Evolutionary conservation across 179 eudicot genomes (phyloP), one percentile per base, ranked within the genome.

Genomic region (Drosera spatulata): DNA sequence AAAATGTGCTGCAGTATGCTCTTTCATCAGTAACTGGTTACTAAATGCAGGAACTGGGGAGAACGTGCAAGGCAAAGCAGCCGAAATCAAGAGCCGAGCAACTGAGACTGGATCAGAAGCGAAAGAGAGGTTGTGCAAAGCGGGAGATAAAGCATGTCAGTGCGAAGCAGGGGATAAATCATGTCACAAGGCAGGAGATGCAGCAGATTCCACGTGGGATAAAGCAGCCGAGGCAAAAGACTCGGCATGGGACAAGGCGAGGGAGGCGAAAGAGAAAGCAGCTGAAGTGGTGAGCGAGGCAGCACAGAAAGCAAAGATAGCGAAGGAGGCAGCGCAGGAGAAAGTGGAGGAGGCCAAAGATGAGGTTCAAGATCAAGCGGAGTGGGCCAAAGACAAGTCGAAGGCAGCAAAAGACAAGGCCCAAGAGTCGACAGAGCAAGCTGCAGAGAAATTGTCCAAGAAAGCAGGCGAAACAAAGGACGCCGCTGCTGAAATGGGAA

Each of bases 231-330:
- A 64, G 6, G 1, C 39, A 6, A 60, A 60, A 54, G 57, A 61
- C 12, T 3, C 6, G 38, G 65, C 65, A 11, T 2, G 15, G 1
- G 59, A 71, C 15, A 58, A 42, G 22, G 68, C 68, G 0, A 22
- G 14, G 14, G 43, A 51, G n/a, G 64, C 62, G 6, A 69, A 69
- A 40, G 65, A 62, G n/a, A 66, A 45, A 44, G 74, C 75, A 0
- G 50, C 0, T 1, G 61, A 68, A 8, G 55, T 49, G 0, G 66
- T 65, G 0, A 55, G 33, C 7, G 56, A 56, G 41, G 62, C 55
- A 1, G 39, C 33, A 7, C 44, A 53, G 47, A 48, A 59, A 5
- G 50, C 46, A 55, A 60, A 45, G 6, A 42, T 14, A n/a, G 62
- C 74, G 3, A 56, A 65, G 41, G 70, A 64, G 37, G 56, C 58